Percentiles rank a stretch among this genome's conserved stretches.
phyloP scores from a whole-genome alignment of 495 filamentous ascomycete species.

The Penicillium herquei region DNA sequence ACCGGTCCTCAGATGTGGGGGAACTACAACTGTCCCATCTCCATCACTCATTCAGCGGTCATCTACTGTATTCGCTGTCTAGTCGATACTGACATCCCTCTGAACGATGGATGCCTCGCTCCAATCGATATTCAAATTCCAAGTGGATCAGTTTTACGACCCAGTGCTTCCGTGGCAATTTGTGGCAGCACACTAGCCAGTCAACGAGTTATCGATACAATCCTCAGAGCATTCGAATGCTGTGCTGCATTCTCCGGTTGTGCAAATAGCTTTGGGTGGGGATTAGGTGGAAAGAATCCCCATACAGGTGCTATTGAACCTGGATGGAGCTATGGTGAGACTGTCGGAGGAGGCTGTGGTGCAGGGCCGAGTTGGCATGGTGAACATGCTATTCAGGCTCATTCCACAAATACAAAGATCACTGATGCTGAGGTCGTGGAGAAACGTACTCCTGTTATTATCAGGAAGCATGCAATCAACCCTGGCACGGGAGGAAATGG shows the following conservation, averaged over 20 bases:
- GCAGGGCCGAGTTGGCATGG: conserved; percentile 1
- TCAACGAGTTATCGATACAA: conserved; percentile 4
- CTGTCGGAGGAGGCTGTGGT: conserved; percentile 2
- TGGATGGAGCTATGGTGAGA: conserved; percentile 6
- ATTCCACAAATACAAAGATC: conserved; percentile 4
- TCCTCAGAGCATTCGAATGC: conserved; percentile 1
- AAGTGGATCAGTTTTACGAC: not conserved
- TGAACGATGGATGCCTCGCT: conserved; percentile 3
- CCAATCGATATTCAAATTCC: conserved; percentile 3
- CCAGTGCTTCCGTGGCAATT: conserved; percentile 4
- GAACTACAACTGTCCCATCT: conserved; percentile 5
- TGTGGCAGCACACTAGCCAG: conserved; percentile 3
- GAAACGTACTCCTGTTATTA: conserved; percentile 3
- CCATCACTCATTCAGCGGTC: conserved; percentile 1
- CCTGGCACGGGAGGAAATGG: conserved; percentile 1
- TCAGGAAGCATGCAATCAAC: conserved; percentile 1
- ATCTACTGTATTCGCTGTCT: conserved; percentile 5
- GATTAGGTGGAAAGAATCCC: conserved; percentile 2
- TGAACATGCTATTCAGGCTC: conserved; percentile 4
- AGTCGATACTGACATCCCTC: not conserved
- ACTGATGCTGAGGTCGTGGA: conserved; percentile 5
- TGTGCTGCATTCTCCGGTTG: conserved; percentile 1
- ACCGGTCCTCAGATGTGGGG: conserved; percentile 5
- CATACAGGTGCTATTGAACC: conserved; percentile 4
- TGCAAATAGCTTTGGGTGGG: conserved; percentile 4